Evolutionary conservation across 2,329 filamentous ascomycete genomes (phyloP), one percentile per base, ranked within the genome.

Genomic region (Sclerotinia borealis): DNA sequence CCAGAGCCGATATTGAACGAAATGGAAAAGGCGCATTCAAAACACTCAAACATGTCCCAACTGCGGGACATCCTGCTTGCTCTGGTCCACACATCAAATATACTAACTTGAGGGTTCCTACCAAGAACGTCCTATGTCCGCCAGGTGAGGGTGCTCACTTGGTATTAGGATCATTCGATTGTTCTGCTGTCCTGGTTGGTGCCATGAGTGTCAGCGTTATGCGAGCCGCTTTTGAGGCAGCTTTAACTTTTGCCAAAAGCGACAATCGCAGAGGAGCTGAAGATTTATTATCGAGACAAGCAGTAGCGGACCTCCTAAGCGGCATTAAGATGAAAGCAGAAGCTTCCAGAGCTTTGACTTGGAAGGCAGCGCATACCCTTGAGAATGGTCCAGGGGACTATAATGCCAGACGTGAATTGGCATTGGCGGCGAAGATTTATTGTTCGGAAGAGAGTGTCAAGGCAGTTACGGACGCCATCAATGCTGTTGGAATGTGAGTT

Each of bases 131-230:
- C 0, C 77, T 85, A 10, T 78, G 75, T 22, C 66, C 73, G 2
- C 78, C 78, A 0, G 80, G 79, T 2, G 69, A 75, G 36, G 82
- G 78, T 2, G 78, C 77, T 0, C 67, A 75, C 13, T 65, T 83
- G 3, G 77, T 81, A 1, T 76, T 77, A 68, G 71, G 25, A 74
- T 78, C 0, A 82, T 84, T 71, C 25, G 66, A 63, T 4, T 60
- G 59, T 22, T 61, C 61, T 25, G 81, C 81, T 1, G 78, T 79
- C 1, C 73, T 85, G 0, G 82, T 84, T 0, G 81, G 81, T 1
- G 81, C 82, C 2, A 84, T 85, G 79, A 76, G 76, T 11, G 79
- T 81, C 0, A 80, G 81, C 2, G 73, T 85, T 47, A 82, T 83
- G 80, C 77, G 82, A 0, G 77, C 79, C 0, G 77, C 79, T 0